Conservation (phyloP, 2,329 filamentous ascomycete genomes). For the Lecanoromycetidae sp. region DNA sequence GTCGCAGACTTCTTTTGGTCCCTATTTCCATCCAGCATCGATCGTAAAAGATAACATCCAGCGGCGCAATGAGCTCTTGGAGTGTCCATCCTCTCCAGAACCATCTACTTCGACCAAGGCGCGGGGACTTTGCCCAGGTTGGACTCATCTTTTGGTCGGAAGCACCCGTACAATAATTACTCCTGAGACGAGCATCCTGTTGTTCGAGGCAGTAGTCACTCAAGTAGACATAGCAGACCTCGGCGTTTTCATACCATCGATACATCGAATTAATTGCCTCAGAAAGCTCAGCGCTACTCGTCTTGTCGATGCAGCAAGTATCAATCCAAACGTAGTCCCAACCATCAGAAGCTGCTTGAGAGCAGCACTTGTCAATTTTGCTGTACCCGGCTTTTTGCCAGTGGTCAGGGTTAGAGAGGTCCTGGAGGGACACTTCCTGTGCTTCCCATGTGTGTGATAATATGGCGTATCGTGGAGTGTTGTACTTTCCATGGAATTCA, state of each 20-base stretch:
- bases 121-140: too few relatives aligned
- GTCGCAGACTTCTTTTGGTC: conserved; percentile 16
- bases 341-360: conserved; percentile 19
- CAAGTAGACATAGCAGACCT: conserved; percentile 25
- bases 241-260: conserved; percentile 24
- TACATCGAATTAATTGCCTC: conserved; percentile 17
- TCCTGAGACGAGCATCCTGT: background rate
- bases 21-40: conserved; percentile 21
- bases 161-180: too few relatives aligned
- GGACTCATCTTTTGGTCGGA: too few relatives aligned
- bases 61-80: conserved; percentile 21
- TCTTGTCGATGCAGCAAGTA: conserved; percentile 29
- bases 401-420: background rate
- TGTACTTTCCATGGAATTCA: too few relatives aligned
- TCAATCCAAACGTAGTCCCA: conserved; percentile 25
- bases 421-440: conserved; percentile 15
- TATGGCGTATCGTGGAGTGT: conserved; percentile 6
- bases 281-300: too few relatives aligned
- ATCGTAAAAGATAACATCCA: conserved; percentile 20
- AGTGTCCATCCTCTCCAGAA: conserved; percentile 20
- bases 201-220: conserved; percentile 10
- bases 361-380: conserved; percentile 21
- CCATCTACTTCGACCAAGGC: conserved; percentile 13
- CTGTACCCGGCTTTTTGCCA: conserved; percentile 12
- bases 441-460: conserved; percentile 18